These are phyloP conservation scores for Oryza rufipogon DNA, from an alignment of 176 grass and related monocot genomes.

Conservation along the genomic window DNA sequence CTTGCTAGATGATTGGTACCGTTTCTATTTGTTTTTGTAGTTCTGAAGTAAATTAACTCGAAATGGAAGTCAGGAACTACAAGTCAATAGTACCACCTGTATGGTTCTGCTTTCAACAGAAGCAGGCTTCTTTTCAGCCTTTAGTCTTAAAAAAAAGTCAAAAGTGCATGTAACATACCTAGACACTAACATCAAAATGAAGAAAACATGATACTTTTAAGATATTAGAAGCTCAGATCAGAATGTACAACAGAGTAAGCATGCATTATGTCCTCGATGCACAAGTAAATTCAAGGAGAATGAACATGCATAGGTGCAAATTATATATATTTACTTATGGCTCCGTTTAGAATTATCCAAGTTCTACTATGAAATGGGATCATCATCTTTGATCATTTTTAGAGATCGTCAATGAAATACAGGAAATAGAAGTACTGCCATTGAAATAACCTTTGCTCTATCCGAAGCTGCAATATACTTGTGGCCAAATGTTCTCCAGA, in stretches of 20 bases:
- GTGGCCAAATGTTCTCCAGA: conserved; percentile 53
- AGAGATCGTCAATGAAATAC: neutral
- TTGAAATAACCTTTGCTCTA: conserved; percentile 59
- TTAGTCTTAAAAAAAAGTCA: neutral
- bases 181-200: neutral
- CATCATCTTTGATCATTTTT: neutral
- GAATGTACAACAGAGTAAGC: neutral
- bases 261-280: neutral
- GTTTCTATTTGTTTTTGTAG: too few relatives aligned
- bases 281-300: neutral
- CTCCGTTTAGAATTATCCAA: neutral
- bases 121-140: neutral
- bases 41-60: neutral
- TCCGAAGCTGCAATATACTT: conserved; percentile 37
- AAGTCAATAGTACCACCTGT: neutral
- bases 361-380: neutral
- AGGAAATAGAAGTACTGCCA: neutral
- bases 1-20: too few relatives aligned
- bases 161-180: neutral
- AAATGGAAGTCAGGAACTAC: neutral
- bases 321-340: neutral
- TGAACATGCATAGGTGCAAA: neutral
- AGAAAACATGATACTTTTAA: neutral
- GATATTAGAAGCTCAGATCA: neutral
- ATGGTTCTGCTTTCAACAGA: neutral